These are phyloP conservation scores for Pythium insidiosum DNA, from an alignment of 352 stramenopile genomes.

Conservation along the genomic window DNA sequence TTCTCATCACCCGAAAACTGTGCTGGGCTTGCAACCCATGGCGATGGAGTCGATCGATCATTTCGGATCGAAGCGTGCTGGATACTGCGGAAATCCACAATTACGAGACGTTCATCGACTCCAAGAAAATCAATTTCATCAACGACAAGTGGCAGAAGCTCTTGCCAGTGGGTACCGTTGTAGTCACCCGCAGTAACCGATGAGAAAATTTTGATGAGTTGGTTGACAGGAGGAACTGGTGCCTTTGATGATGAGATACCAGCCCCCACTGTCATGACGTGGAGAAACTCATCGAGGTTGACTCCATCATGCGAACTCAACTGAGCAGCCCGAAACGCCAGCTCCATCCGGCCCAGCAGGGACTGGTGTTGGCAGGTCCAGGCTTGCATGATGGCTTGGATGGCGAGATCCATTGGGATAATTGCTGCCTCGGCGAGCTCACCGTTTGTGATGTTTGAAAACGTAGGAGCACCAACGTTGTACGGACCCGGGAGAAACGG, in stretches of 20 bases:
- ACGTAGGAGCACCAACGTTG: neutral
- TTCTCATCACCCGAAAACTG: conserved; percentile 6
- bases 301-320: conserved; percentile 6
- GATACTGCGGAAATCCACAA: conserved; percentile 29
- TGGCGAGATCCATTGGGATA: conserved; percentile 23
- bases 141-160: conserved; percentile 16
- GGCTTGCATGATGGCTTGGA: conserved; percentile 18
- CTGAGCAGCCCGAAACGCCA: conserved; percentile 21
- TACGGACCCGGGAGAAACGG: conserved; percentile 20
- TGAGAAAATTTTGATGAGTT: conserved; percentile 26
- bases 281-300: conserved; percentile 27
- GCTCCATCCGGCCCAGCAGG: conserved; percentile 13
- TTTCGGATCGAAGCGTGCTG: conserved; percentile 15
- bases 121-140: conserved; percentile 30
- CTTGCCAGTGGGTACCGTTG: conserved; percentile 13
- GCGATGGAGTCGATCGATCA: neutral
- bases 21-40: conserved; percentile 9
- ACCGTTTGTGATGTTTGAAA: conserved; percentile 11
- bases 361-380: conserved; percentile 21
- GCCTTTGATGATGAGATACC: neutral
- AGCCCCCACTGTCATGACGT: conserved; percentile 20
- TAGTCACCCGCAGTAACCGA: conserved; percentile 1
- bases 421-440: conserved; percentile 22
- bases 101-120: conserved; percentile 15
- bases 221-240: too few species aligned